These are phyloP conservation scores for Lojkania enalia DNA, from an alignment of 2,329 filamentous ascomycete species.

Conservation along the genomic window DNA sequence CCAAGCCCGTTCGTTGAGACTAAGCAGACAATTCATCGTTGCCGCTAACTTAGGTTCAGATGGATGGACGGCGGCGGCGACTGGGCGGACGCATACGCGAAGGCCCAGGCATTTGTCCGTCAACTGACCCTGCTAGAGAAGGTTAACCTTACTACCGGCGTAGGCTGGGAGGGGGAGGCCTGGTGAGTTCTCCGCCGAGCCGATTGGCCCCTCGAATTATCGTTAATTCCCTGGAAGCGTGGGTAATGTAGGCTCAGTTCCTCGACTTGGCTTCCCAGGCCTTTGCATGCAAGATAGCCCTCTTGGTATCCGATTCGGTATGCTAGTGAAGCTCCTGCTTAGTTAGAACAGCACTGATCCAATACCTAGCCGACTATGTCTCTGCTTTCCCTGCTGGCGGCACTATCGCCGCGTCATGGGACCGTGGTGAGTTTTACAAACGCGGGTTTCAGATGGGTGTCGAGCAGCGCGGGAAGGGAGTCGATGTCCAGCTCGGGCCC, in stretches of 20 bases:
- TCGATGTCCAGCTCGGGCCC: conserved; percentile 75
- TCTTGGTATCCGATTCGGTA: conserved; percentile 72
- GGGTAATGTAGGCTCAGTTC: conserved; percentile 71
- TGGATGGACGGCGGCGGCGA: conserved; percentile 75
- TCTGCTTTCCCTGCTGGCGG: conserved; percentile 80
- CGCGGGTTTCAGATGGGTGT: conserved; percentile 74
- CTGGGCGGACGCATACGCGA: conserved; percentile 76
- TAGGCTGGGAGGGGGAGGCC: conserved; percentile 63
- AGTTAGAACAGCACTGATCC: conserved; percentile 1
- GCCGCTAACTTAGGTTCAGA: conserved; percentile 26
- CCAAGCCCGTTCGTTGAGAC: conserved; percentile 64
- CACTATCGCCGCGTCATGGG: conserved; percentile 82
- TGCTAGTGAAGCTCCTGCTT: neutral
- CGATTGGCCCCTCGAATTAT: neutral
- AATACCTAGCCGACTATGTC: conserved; percentile 66
- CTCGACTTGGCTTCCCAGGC: conserved; percentile 68
- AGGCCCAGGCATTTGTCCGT: conserved; percentile 78
- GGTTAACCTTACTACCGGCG: conserved; percentile 91
- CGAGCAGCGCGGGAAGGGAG: conserved; percentile 75
- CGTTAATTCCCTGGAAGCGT: conserved; percentile 61
- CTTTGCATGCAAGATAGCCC: conserved; percentile 90
- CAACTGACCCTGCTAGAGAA: conserved; percentile 84
- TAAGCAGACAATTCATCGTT: neutral
- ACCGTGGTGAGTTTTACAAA: conserved; percentile 68
- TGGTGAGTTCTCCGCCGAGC: conserved; percentile 21